phyloP scores from a whole-genome alignment of 306 rosid genomes.

The Vigna angularis region DNA sequence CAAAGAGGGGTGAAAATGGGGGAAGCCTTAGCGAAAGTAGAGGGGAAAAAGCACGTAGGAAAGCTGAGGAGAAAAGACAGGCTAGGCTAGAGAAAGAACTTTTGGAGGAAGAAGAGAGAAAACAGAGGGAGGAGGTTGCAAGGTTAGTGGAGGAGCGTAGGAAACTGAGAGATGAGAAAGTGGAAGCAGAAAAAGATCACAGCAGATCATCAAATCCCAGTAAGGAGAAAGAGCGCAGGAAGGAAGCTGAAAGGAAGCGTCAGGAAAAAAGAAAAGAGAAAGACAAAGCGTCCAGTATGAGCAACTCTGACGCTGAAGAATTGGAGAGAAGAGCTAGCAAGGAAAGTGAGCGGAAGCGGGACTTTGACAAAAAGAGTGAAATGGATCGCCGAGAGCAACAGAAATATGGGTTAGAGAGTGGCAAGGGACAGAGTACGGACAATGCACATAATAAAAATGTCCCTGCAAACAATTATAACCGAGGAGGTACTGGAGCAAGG shows the following conservation, averaged over 20 bases:
- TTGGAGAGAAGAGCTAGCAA: conserved; percentile 82
- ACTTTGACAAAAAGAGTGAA: conserved; percentile 72
- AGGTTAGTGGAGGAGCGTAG: conserved; percentile 97
- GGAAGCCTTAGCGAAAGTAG: conserved; percentile 73
- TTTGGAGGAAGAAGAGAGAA: conserved; percentile 96
- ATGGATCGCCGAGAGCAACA: conserved; percentile 68
- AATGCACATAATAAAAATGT: conserved; percentile 63
- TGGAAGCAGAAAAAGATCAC: conserved; percentile 77
- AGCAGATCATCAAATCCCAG: conserved; percentile 59
- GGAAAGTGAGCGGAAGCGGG: conserved; percentile 83
- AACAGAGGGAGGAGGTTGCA: conserved; percentile 99
- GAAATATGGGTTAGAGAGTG: conserved; percentile 65
- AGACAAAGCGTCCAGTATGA: conserved; percentile 90
- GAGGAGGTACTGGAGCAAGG: conserved; percentile 82
- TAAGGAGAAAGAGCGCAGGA: conserved; percentile 72
- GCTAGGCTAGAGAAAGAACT: conserved; percentile 96
- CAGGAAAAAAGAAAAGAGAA: conserved; percentile 88
- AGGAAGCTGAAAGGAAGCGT: conserved; percentile 88
- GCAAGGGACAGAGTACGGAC: conserved; percentile 64
- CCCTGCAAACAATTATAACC: conserved; percentile 55
- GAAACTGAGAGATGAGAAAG: conserved; percentile 89
- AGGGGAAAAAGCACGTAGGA: conserved; percentile 95
- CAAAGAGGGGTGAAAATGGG: conserved; percentile 83
- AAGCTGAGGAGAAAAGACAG: conserved; percentile 99
- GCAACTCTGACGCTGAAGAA: conserved; percentile 97